A percentile compares a stretch with the other conserved stretches of the same genome.
Conservation (phyloP, 1,284 basidiomycete species). For the Farysia itapuensis region DNA sequence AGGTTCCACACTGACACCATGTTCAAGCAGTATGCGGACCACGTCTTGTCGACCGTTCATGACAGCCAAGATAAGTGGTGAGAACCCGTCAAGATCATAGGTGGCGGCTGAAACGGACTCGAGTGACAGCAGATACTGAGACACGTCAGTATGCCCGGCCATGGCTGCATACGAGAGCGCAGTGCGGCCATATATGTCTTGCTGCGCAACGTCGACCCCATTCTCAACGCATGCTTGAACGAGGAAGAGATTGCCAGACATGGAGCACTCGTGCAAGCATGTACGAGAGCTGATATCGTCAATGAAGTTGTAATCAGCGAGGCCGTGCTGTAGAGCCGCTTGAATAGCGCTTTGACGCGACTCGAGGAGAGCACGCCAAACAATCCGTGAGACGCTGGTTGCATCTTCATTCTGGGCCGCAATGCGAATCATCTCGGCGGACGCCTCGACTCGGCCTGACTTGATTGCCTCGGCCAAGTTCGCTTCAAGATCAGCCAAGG, state of each 20-base stretch:
- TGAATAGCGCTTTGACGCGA: slow-evolving; percentile 39
- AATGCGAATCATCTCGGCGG: slow-evolving; percentile 45
- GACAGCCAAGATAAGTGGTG: slow-evolving; percentile 87
- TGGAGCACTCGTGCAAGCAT: slow-evolving; percentile 90
- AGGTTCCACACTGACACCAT: slow-evolving; percentile 45
- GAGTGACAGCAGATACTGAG: slow-evolving; percentile 74
- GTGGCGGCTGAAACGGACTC: slow-evolving; percentile 72
- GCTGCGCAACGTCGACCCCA: slow-evolving; percentile 70
- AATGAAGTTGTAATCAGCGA: slow-evolving; percentile 81
- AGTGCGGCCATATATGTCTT: slow-evolving; percentile 87
- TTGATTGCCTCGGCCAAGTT: slow-evolving; percentile 47
- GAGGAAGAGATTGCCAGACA: slow-evolving; percentile 77
- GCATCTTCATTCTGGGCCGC: slow-evolving; percentile 44
- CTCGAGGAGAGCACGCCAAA: slow-evolving; percentile 56
- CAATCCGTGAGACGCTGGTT: slow-evolving; percentile 49
- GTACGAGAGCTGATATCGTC: slow-evolving; percentile 97
- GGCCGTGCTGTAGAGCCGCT: slow-evolving; percentile 39
- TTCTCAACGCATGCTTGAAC: slow-evolving; percentile 79
- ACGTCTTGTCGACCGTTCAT: slow-evolving; percentile 81
- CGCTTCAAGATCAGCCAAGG: slow-evolving; percentile 52
- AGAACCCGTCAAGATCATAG: slow-evolving; percentile 75
- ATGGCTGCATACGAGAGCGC: slow-evolving; percentile 95
- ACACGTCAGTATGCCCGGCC: slow-evolving; percentile 80
- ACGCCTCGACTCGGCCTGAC: slow-evolving; percentile 35
- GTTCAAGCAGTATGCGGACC: slow-evolving; percentile 60